Conservation (phyloP, 2,329 filamentous ascomycete species). For the Paecilomyces formosus region DNA sequence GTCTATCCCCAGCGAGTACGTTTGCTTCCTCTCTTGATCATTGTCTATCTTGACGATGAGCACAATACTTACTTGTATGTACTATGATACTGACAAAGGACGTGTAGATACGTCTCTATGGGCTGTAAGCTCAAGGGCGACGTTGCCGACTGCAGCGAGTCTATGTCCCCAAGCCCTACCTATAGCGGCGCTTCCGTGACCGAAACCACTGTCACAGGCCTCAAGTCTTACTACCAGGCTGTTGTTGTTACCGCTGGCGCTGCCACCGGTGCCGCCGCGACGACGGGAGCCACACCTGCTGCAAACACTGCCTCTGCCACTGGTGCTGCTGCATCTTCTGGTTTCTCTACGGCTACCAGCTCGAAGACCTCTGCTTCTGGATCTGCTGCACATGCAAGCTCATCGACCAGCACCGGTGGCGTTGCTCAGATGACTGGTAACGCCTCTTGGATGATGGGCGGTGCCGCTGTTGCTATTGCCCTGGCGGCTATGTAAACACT, state of each 20-base stretch:
- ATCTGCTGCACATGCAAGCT: not conserved
- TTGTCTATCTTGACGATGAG: not conserved
- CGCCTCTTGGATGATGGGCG: constrained; percentile 6
- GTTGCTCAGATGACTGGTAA: constrained; percentile 7
- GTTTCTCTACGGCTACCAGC: not conserved
- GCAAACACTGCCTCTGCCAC: not conserved
- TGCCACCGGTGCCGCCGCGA: not conserved
- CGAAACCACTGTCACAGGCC: not conserved
- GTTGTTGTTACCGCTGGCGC: not conserved
- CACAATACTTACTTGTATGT: not conserved
- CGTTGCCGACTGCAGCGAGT: not conserved
- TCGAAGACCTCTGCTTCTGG: constrained; percentile 1
- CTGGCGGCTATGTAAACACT: constrained; percentile 5
- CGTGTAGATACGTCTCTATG: not conserved
- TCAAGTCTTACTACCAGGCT: not conserved
- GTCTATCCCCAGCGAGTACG: not conserved
- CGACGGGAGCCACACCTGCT: constrained; percentile 2
- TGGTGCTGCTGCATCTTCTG: not conserved
- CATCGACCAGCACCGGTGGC: constrained; percentile 3
- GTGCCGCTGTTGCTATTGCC: constrained; percentile 7
- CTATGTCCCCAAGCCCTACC: not conserved
- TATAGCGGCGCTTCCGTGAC: not conserved
- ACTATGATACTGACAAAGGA: not conserved
- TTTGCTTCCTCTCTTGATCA: not conserved
- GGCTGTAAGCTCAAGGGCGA: not conserved